These are phyloP conservation scores for Sporisorium sorghi DNA, from an alignment of 1,284 basidiomycete species.

Conservation along the genomic window DNA sequence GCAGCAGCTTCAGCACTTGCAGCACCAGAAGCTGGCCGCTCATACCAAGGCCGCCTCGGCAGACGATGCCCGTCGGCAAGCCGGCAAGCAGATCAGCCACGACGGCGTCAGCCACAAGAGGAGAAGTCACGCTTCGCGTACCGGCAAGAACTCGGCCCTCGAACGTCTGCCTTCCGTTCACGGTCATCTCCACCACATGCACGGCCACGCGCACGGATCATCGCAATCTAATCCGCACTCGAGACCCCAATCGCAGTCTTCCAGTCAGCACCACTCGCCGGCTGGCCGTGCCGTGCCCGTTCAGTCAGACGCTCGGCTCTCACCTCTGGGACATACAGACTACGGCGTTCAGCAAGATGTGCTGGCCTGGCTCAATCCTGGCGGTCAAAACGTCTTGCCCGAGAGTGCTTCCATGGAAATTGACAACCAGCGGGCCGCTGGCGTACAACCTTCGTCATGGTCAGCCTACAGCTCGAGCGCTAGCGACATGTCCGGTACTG, in stretches of 20 bases:
- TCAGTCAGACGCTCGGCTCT: slow-evolving; percentile 27
- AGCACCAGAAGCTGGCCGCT: slow-evolving; percentile 8
- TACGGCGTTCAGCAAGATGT: slow-evolving; percentile 26
- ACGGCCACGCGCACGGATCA: slow-evolving; percentile 29
- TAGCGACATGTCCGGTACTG: slow-evolving; percentile 30
- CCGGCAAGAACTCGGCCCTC: slow-evolving; percentile 48
- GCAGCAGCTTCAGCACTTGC: slow-evolving; percentile 27
- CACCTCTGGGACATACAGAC: slow-evolving; percentile 25
- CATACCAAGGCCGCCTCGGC: slow-evolving; percentile 48
- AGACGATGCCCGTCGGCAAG: slow-evolving; percentile 52
- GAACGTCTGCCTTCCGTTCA: slow-evolving; percentile 48
- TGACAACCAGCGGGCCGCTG: slow-evolving; percentile 20
- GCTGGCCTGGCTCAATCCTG: slow-evolving; percentile 40
- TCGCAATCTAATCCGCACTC: slow-evolving; percentile 21
- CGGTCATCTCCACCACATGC: slow-evolving; percentile 43
- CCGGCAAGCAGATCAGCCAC: slow-evolving; percentile 38
- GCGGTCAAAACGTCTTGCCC: slow-evolving; percentile 16
- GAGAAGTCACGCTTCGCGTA: slow-evolving; percentile 45
- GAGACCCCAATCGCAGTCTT: slow-evolving; percentile 39
- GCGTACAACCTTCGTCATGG: slow-evolving; percentile 26
- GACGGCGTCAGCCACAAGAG: slow-evolving; percentile 42
- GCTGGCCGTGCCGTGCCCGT: slow-evolving; percentile 28
- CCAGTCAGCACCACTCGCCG: slow-evolving; percentile 42
- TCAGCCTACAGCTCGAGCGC: slow-evolving; percentile 40
- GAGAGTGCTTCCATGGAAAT: slow-evolving; percentile 35